A percentile compares a stretch with the other conserved stretches of the same genome.
Conservation (phyloP, 108 stramenopile genomes). For the Mediolabrus comicus region DNA sequence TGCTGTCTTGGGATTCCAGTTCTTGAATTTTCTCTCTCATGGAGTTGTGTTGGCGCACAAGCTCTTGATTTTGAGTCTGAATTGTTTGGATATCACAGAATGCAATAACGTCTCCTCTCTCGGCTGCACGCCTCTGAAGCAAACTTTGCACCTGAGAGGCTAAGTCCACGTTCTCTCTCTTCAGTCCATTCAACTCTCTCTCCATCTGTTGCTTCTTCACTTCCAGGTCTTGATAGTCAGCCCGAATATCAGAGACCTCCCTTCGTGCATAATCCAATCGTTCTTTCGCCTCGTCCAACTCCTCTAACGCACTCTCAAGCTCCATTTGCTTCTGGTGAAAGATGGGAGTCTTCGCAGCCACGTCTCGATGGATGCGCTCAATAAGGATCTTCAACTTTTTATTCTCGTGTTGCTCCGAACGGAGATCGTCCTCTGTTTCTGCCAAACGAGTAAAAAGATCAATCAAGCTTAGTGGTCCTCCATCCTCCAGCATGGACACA, state of each 20-base stretch:
- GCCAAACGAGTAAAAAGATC: slow-evolving; percentile 72
- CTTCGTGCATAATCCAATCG: slow-evolving; percentile 63
- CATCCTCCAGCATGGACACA: slow-evolving; percentile 36
- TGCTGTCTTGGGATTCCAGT: slow-evolving; percentile 55
- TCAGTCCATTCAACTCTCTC: slow-evolving; percentile 43
- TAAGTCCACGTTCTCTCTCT: slow-evolving; percentile 67
- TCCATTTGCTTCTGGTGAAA: slow-evolving; percentile 72
- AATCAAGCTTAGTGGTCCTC: slow-evolving; percentile 60
- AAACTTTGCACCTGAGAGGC: slow-evolving; percentile 85
- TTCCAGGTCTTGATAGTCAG: slow-evolving; percentile 60
- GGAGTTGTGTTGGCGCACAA: slow-evolving; percentile 64
- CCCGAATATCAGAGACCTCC: slow-evolving; percentile 56
- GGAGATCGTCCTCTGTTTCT: slow-evolving; percentile 68
- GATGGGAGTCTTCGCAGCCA: slow-evolving; percentile 74
- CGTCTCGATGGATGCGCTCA: slow-evolving; percentile 68
- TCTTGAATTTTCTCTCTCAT: slow-evolving; percentile 55
- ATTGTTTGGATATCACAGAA: slow-evolving; percentile 48
- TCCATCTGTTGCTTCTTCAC: slow-evolving; percentile 46
- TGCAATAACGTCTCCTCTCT: slow-evolving; percentile 34
- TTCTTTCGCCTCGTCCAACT: slow-evolving; percentile 58
- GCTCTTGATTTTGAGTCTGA: slow-evolving; percentile 75
- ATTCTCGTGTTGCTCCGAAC: slow-evolving; percentile 48
- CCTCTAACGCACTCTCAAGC: slow-evolving; percentile 72
- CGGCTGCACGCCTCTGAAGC: slow-evolving; percentile 45
- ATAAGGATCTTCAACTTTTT: slow-evolving; percentile 62